Conservation (phyloP, 2,329 filamentous ascomycete species). For the Verticillium tricorpus region DNA sequence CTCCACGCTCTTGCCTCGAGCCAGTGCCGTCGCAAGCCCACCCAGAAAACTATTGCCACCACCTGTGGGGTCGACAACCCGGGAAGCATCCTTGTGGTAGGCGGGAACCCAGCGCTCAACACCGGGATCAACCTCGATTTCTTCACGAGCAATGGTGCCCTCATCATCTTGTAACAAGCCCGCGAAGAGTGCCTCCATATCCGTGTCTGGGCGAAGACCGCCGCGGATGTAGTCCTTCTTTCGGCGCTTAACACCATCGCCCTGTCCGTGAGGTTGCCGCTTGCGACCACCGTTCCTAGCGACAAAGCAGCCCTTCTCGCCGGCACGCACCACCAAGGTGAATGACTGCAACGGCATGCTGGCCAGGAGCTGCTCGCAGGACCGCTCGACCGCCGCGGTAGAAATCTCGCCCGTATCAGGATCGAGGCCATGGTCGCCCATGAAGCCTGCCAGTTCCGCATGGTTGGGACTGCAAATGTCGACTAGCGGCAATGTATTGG, state of each 20-base stretch:
- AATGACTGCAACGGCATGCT: constrained; percentile 62
- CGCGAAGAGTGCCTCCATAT: constrained; percentile 59
- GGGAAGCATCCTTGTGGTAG: constrained; percentile 52
- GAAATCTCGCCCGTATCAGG: constrained; percentile 51
- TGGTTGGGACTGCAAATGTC: constrained; percentile 78
- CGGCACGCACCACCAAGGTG: constrained; percentile 65
- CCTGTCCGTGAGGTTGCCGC: constrained; percentile 25
- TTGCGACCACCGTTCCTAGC: constrained; percentile 53
- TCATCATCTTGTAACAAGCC: constrained; percentile 50
- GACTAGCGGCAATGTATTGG: constrained; percentile 56
- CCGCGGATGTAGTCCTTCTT: constrained; percentile 45
- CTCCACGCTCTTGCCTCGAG: constrained; percentile 54
- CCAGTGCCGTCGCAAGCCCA: constrained; percentile 54
- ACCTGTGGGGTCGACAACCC: constrained; percentile 87
- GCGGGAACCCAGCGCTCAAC: constrained; percentile 74
- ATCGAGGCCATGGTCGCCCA: constrained; percentile 57
- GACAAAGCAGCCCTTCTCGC: constrained; percentile 67
- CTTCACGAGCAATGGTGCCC: constrained; percentile 49
- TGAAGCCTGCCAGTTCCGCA: constrained; percentile 80
- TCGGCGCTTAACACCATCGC: constrained; percentile 24
- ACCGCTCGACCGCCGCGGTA: constrained; percentile 47
- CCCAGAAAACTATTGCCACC: constrained; percentile 87
- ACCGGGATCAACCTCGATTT: constrained; percentile 59
- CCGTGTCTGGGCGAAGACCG: constrained; percentile 53
- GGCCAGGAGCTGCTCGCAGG: constrained; percentile 58